Evolutionary conservation across 257 asterid genomes (phyloP).

Genomic region (Oldenlandia corymbosa): DNA sequence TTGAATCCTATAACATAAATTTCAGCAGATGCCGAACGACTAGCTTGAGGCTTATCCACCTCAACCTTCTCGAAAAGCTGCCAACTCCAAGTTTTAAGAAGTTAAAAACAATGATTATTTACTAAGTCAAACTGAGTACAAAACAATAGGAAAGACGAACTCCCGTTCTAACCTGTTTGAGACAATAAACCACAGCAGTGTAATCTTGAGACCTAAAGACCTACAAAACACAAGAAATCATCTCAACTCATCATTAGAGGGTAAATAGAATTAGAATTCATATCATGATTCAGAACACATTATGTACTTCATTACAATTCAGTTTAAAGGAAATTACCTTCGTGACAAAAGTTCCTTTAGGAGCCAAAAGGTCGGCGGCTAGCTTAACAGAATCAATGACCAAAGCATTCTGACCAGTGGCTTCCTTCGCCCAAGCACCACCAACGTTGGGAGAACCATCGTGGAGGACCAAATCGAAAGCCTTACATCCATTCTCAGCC

Average conservation of each 20-base stretch:
- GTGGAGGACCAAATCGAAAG: constrained; percentile 78
- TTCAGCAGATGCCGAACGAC: constrained; percentile 87
- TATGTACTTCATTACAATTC: too few relatives aligned
- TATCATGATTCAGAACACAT: too few relatives aligned
- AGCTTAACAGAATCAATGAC: constrained; percentile 90
- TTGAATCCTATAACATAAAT: constrained; percentile 68
- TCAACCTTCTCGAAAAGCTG: constrained; percentile 96
- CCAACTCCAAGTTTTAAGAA: constrained; percentile 12
- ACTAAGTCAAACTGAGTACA: not conserved
- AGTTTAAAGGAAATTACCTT: constrained; percentile 38
- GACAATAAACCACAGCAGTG: constrained; percentile 78
- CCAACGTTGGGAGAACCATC: constrained; percentile 96
- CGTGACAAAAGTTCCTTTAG: constrained; percentile 78
- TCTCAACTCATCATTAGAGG: not conserved
- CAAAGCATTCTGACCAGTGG: constrained; percentile 78
- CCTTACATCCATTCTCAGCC: constrained; percentile 66
- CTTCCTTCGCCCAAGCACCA: constrained; percentile 96
- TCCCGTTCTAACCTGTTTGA: constrained; percentile 61
- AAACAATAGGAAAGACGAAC: not conserved
- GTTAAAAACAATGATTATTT: constrained; percentile 12
- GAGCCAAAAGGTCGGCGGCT: constrained; percentile 71
- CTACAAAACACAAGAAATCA: constrained; percentile 23
- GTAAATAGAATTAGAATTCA: too few relatives aligned
- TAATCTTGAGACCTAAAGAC: constrained; percentile 97
- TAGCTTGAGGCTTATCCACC: constrained; percentile 88